Evolutionary conservation across 306 rosid species (phyloP), one percentile per base, ranked within the genome.

Genomic region (Gastrolobium bilobum): DNA sequence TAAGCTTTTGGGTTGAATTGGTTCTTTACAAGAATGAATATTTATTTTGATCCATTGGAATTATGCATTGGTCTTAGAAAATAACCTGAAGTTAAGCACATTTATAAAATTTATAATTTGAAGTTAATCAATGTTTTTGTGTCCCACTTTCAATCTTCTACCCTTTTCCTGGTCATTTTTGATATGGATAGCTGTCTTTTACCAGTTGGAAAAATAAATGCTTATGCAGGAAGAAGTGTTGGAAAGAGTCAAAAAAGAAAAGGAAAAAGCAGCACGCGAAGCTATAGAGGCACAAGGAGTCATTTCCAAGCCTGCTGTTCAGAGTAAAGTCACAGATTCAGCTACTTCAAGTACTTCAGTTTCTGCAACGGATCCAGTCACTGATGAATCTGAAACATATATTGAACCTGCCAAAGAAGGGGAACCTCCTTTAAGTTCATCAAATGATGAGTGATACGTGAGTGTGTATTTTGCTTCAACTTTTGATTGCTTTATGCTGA

Each of bases 231-330:
- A 86, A 68, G 99, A 91, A 6, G 94, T 95, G 48, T 58, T 95
- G 85, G 92, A 93, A 64, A 91, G 94, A 81, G 99, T 96, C 48
- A 86, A 88, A 87, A 87, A 61, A 75, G 96, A 93, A 2, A 93
- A 90, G 86, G 98, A 93, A 67, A 90, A 88, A 85, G 98, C 99
- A 9, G 97, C 98, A 6, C 86, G 90, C 0, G 93, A 95, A 60
- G 89, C 96, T 39, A 13, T 40, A 40, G 97, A 90, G 73, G 84
- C 88, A 61, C 91, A 78, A 84, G 92, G 90, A 33, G 84, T 83
- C 2, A 1, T 84, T 68, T 40, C 90, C 31, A 76, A 66, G 77
- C 11, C 91, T 47, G 54, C 58, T 39, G 73, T 50, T 30, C 40
- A 77, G 10, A 68, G 81, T 29, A 77, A 62, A 34, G 78, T 51